These are phyloP conservation scores for Ambrosia hybrid DNA, from an alignment of 140 eudicot species.

Conservation along the genomic window DNA sequence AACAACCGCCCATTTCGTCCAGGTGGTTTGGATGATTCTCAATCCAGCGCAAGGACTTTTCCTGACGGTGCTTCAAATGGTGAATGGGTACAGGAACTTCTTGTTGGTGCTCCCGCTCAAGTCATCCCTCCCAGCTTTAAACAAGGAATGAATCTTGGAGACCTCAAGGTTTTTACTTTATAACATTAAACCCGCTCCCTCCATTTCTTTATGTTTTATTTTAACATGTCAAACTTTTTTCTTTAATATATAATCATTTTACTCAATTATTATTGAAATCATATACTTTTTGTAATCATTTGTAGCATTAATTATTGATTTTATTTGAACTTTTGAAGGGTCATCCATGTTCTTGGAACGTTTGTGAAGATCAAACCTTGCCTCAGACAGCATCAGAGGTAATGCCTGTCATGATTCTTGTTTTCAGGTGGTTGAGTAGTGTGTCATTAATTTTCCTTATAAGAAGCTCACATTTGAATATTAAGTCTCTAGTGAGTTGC, in stretches of 20 bases:
- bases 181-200: no score
- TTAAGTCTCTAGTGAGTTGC: constrained; percentile 11
- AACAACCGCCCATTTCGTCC: constrained; percentile 94
- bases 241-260: neutral
- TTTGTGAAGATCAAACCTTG: constrained; percentile 47
- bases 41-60: constrained; percentile 56
- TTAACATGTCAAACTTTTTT: neutral
- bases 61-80: constrained; percentile 88
- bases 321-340: constrained; percentile 38
- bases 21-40: constrained; percentile 88
- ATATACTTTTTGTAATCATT: neutral
- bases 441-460: no score
- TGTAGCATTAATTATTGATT: neutral
- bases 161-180: constrained; percentile 57
- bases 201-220: no score
- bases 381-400: constrained; percentile 45
- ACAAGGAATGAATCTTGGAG: constrained; percentile 75
- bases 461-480: neutral
- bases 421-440: constrained; percentile 14
- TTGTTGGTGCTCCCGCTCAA: constrained; percentile 73
- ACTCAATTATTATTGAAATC: neutral
- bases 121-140: constrained; percentile 74
- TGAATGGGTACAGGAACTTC: constrained; percentile 86
- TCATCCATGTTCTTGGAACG: constrained; percentile 62
- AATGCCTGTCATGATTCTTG: constrained; percentile 35